A percentile compares a stretch with the other conserved stretches of the same genome.
These are phyloP conservation scores for Penicillium paradoxum DNA, from an alignment of 495 filamentous ascomycete species.

Conservation along the genomic window DNA sequence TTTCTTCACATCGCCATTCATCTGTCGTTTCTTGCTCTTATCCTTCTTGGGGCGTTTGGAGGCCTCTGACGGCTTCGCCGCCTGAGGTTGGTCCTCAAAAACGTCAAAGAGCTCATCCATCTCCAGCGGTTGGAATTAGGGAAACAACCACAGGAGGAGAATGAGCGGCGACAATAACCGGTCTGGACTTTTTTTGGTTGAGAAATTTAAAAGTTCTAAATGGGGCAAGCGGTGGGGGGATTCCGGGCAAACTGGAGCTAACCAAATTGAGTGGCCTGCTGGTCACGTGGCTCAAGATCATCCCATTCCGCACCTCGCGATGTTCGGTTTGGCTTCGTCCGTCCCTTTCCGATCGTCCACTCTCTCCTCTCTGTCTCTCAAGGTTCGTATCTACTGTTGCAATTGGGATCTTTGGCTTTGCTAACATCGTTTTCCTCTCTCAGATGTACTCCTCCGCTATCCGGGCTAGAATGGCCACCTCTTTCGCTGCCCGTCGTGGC, in stretches of 20 bases:
- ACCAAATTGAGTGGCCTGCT: background rate
- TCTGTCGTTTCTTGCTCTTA: constrained; percentile 75
- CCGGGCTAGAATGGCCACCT: constrained; percentile 59
- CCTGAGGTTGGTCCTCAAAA: constrained; percentile 64
- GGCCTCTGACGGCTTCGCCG: constrained; percentile 24
- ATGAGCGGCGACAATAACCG: constrained; percentile 3
- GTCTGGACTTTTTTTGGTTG: constrained; percentile 21
- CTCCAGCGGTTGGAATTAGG: constrained; percentile 14
- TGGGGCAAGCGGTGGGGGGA: constrained; percentile 26
- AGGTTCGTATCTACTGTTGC: constrained; percentile 22
- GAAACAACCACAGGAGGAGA: constrained; percentile 12
- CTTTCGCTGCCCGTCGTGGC: constrained; percentile 76
- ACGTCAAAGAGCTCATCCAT: constrained; percentile 87
- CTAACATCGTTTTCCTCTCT: background rate
- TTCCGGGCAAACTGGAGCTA: constrained; percentile 7
- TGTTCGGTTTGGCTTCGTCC: constrained; percentile 24
- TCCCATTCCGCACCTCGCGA: constrained; percentile 26
- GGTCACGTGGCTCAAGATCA: constrained; percentile 28
- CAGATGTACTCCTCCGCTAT: constrained; percentile 83
- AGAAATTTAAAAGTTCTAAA: constrained; percentile 34
- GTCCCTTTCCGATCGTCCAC: constrained; percentile 29
- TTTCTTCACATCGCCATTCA: constrained; percentile 67
- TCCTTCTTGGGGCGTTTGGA: constrained; percentile 49
- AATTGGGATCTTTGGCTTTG: constrained; percentile 1
- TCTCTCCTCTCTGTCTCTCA: constrained; percentile 29